These are phyloP conservation scores for Penicillium psychrosexuale DNA, from an alignment of 2,329 filamentous ascomycete genomes.

Conservation along the genomic window DNA sequence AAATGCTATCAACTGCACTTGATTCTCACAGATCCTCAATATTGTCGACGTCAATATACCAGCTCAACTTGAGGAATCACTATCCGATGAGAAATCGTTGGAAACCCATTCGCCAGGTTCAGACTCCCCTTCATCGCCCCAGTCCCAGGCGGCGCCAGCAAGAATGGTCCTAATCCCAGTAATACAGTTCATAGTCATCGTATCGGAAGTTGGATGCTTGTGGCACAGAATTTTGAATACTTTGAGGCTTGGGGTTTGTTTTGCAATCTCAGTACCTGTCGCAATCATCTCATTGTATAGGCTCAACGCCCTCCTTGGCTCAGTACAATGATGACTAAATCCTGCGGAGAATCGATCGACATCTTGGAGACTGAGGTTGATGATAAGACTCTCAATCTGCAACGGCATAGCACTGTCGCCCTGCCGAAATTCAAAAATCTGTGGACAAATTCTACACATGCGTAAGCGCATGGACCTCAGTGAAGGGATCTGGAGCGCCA, in stretches of 20 bases:
- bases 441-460: not conserved
- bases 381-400: conserved; percentile 4
- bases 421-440: not conserved
- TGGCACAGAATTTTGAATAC: not conserved
- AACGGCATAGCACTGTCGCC: not conserved
- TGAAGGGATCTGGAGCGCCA: conserved; percentile 1
- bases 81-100: too few relatives aligned
- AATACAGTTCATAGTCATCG: conserved; percentile 2
- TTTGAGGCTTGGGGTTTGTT: not conserved
- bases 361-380: conserved; percentile 2
- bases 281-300: conserved; percentile 2
- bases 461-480: not conserved
- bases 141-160: not conserved
- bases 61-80: not conserved
- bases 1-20: too few relatives aligned
- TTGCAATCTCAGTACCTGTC: not conserved
- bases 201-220: not conserved
- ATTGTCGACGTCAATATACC: not conserved
- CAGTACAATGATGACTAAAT: conserved; percentile 6
- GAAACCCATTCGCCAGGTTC: not conserved
- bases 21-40: too few relatives aligned
- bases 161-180: not conserved
- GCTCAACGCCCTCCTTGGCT: not conserved
- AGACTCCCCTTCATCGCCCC: not conserved
- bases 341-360: not conserved